Conservation (phyloP, 2,329 filamentous ascomycete species). For the Botrytis deweyae region DNA sequence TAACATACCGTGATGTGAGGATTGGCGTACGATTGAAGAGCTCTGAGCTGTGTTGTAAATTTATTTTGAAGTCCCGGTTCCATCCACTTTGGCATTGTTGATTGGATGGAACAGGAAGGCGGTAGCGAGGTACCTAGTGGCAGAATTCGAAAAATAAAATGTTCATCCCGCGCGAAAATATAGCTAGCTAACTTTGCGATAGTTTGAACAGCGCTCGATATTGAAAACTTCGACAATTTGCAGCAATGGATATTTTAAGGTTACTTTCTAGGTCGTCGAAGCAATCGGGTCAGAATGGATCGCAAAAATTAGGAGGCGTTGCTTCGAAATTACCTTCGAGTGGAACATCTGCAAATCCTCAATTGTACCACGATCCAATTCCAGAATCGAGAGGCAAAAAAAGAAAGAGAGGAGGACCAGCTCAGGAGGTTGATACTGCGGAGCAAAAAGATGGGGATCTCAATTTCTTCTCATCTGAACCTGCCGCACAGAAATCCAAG, state of each 20-base stretch:
- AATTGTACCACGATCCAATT: conserved; percentile 63
- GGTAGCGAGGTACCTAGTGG: background rate
- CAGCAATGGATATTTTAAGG: conserved; percentile 62
- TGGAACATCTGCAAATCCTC: conserved; percentile 63
- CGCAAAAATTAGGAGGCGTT: conserved; percentile 37
- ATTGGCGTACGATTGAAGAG: conserved; percentile 19
- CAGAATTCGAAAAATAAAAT: conserved; percentile 19
- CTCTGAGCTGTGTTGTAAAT: conserved; percentile 21
- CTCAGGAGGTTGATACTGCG: conserved; percentile 41
- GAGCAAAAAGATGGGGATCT: conserved; percentile 40
- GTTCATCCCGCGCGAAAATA: conserved; percentile 13
- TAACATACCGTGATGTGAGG: conserved; percentile 26
- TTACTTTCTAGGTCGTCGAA: conserved; percentile 71
- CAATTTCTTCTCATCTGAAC: conserved; percentile 59
- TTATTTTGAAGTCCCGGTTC: conserved; percentile 23
- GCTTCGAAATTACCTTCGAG: conserved; percentile 59
- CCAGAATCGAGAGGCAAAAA: conserved; percentile 48
- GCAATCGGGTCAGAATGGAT: conserved; percentile 41
- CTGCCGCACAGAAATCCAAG: conserved; percentile 31
- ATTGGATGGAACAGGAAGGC: conserved; percentile 12
- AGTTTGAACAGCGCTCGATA: background rate
- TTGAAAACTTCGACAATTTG: conserved; percentile 12
- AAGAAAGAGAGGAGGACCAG: conserved; percentile 51
- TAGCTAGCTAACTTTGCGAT: background rate
- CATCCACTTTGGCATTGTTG: conserved; percentile 16